A percentile compares a stretch with the other conserved stretches of the same genome.
phyloP scores from a whole-genome alignment of 768 basidiomycete genomes.

The Amanita molliuscula region DNA sequence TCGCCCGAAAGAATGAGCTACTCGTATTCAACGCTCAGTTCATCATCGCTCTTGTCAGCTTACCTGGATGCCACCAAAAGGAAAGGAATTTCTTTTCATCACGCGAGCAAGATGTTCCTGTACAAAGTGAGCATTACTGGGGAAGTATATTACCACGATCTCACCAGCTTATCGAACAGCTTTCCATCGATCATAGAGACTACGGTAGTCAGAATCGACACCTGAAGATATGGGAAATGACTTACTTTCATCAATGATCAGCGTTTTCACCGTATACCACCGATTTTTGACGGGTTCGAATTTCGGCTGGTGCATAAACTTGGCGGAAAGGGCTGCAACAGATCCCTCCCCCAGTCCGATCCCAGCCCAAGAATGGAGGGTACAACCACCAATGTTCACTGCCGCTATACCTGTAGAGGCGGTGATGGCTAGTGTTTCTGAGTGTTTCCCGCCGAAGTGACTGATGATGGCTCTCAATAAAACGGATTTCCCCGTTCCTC shows the following conservation, averaged over 20 bases:
- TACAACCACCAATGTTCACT: constrained; percentile 73
- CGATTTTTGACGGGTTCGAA: constrained; percentile 33
- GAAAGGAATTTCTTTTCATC: constrained; percentile 38
- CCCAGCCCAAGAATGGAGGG: constrained; percentile 78
- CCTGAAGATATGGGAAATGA: neutral
- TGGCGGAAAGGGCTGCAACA: constrained; percentile 40
- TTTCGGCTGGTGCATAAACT: constrained; percentile 34
- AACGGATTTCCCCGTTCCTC: constrained; percentile 80
- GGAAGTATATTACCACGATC: constrained; percentile 4
- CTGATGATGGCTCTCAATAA: constrained; percentile 66
- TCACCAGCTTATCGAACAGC: constrained; percentile 74
- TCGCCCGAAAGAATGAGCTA: constrained; percentile 81
- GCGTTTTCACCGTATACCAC: constrained; percentile 51
- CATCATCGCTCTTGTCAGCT: neutral
- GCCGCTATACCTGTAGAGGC: constrained; percentile 77
- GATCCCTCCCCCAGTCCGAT: constrained; percentile 62
- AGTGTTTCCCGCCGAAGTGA: constrained; percentile 22
- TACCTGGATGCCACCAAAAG: constrained; percentile 87
- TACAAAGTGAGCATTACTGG: constrained; percentile 15
- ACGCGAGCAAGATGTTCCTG: constrained; percentile 55
- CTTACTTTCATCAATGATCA: constrained; percentile 84
- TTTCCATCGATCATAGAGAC: constrained; percentile 85
- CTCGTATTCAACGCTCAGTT: neutral
- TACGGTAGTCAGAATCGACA: constrained; percentile 17
- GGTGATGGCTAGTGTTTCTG: constrained; percentile 51